Evolutionary conservation across 805 yeast genomes (phyloP), one percentile per base, ranked within the genome.

Genomic region (Torulaspora delbrueckii): DNA sequence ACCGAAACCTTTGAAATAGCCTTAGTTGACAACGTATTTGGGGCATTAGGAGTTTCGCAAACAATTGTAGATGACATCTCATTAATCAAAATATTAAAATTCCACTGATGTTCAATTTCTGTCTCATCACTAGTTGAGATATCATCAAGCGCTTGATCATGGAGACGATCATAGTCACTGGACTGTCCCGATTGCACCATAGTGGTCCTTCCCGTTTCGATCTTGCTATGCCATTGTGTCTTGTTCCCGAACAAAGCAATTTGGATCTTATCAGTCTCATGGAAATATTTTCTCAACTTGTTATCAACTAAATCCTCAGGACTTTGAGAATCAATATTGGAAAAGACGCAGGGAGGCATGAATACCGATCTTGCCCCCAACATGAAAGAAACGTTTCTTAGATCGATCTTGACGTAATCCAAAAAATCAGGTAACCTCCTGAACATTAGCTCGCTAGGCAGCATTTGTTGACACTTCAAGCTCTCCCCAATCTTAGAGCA

Each of bases 301-400:
- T 71, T 73, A 47, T 62, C 62, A 3, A 72, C 66, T n/a, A 70
- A 51, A 50, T 72, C 76, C 37, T 68, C 67, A 18, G 65, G 57
- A 33, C 70, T 63, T 33, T 65, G 70, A 2, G 68, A 45, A 7
- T 62, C 62, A 1, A 64, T 40, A 3, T 51, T 44, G 18, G 69
- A 62, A 38, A 72, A 63, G 1, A 66, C 53, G 19, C 67, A 70
- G 14, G 70, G 65, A 4, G 75, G 71, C 56, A 74, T 58, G 39
- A 74, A 60, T 2, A 73, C 63, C 1, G 77, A 73, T 31, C 78
- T 63, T 7, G 74, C 65, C 3, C 76, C 77, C 9, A 72, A 37
- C 3, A 60, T 44, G 1, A 69, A 24, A 2, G 48, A 50, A 4
- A 68, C 52, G 10, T 59, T 53, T 10, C 46, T 40, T 5, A 63